Evolutionary conservation across 2,329 filamentous ascomycete species (phyloP).

Genomic region (Venturia nashicola): DNA sequence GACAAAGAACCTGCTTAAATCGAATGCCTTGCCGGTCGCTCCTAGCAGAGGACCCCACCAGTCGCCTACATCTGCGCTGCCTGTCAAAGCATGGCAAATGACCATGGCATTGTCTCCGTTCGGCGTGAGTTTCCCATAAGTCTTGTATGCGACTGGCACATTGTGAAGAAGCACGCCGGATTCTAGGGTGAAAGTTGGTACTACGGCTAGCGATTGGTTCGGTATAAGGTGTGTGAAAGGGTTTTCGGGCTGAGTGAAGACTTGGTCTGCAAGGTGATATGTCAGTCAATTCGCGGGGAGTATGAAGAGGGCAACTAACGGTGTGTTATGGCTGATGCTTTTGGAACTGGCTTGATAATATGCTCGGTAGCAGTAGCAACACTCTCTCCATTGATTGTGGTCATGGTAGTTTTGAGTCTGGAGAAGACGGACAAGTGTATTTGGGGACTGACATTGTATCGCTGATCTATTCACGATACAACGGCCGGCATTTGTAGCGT

Average conservation of each 20-base stretch:
- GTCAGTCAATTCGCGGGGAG: neutral
- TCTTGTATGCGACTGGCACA: slow-evolving; percentile 54
- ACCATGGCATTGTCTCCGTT: slow-evolving; percentile 50
- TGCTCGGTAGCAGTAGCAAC: neutral
- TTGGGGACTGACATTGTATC: neutral
- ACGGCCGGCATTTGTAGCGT: neutral
- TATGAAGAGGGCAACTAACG: neutral
- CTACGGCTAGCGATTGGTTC: slow-evolving; percentile 73
- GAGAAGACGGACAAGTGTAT: neutral
- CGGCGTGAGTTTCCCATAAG: slow-evolving; percentile 44
- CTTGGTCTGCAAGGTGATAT: slow-evolving; percentile 18
- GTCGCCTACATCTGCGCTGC: slow-evolving; percentile 72
- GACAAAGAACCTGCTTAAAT: slow-evolving; percentile 72
- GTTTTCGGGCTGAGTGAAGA: slow-evolving; percentile 69
- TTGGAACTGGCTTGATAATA: neutral
- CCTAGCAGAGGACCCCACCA: slow-evolving; percentile 82
- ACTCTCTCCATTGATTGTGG: slow-evolving; percentile 1
- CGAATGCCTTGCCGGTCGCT: slow-evolving; percentile 66
- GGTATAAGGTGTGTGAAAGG: slow-evolving; percentile 78
- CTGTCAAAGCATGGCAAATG: slow-evolving; percentile 74
- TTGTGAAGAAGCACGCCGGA: slow-evolving; percentile 76
- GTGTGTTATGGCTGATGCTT: neutral
- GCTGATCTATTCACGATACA: neutral
- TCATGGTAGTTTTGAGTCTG: neutral
- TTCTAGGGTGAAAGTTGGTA: slow-evolving; percentile 86